Evolutionary conservation across 164 flowering plant genomes (phyloP), one percentile per base, ranked within the genome.

Genomic region (Cinnamomum micranthum): DNA sequence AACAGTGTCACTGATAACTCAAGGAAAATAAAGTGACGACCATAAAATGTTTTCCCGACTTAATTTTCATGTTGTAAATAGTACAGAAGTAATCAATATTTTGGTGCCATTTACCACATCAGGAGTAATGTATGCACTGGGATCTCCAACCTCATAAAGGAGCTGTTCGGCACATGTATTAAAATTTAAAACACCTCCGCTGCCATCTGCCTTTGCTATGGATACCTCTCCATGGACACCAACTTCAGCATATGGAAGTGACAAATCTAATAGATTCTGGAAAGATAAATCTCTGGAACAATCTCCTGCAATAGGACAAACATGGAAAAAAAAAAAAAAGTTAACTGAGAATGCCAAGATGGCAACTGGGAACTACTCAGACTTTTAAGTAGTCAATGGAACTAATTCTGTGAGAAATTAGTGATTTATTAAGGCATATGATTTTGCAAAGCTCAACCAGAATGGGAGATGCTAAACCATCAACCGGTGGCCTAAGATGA

Each of bases 61-160:
- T 55, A 55, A 55, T 15, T 20, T 17, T 20, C n/a, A 17, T 55
- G n/a, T 19, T 55, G n/a, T 3, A 55, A 55, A 55, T 55, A 55
- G 20, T 55, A 55, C n/a, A 12, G 17, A 20, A 55, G n/a, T n/a
- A 55, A 55, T 55, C 60, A 55, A 55, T 55, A 20, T 55, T 15
- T 4, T 15, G n/a, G 17, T 55, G 20, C 0, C 51, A 77, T 90
- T 80, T 76, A 92, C 99, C 87, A 89, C 88, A 85, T 95, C 99
- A 76, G 99, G 99, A 77, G 98, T 95, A 72, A 95, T 63, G 82
- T 95, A 95, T 33, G 91, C 91, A 80, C 85, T 69, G 27, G 99
- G 98, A 86, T 95, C 90, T 70, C 92, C 96, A 79, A 95, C 68
- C 82, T 95, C 99, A 79, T 95, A 95, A n/a, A 95, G 97, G 75